Percentiles rank a stretch among this genome's conserved stretches.
phyloP scores from a whole-genome alignment of 2,329 filamentous ascomycete species.

The Taxawa tesnikishii region DNA sequence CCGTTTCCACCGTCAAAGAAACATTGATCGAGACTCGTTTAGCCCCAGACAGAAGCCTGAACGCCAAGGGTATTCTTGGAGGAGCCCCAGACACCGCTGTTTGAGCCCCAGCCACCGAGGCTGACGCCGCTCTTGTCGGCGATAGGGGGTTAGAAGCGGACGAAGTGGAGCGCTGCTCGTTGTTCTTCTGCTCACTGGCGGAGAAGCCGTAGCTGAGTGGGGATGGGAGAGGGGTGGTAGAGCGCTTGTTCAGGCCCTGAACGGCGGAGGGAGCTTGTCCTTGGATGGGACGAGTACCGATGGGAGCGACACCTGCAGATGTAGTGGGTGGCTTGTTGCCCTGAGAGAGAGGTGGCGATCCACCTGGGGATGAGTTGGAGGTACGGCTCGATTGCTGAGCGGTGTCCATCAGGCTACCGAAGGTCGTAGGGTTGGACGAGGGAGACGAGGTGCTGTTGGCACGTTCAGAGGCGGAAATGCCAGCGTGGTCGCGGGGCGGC shows the following conservation, averaged over 20 bases:
- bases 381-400: constrained; percentile 57
- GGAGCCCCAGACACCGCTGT: constrained; percentile 73
- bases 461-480: constrained; percentile 28
- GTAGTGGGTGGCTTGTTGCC: constrained; percentile 40
- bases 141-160: constrained; percentile 44
- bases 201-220: constrained; percentile 66
- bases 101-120: constrained; percentile 60
- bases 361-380: constrained; percentile 74
- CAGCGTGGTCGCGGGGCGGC: constrained; percentile 31
- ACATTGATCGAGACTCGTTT: constrained; percentile 22
- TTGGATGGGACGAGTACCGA: constrained; percentile 86
- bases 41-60: constrained; percentile 92
- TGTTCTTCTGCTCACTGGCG: constrained; percentile 39
- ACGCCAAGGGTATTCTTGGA: constrained; percentile 65
- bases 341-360: constrained; percentile 57
- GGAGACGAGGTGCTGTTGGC: constrained; percentile 81
- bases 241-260: constrained; percentile 57
- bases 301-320: constrained; percentile 66
- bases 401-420: constrained; percentile 33
- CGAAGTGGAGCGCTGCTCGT: constrained; percentile 39
- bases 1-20: too few species aligned
- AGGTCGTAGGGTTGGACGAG: constrained; percentile 48
- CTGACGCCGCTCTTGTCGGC: constrained; percentile 30
- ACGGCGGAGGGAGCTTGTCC: too few species aligned
- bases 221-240: constrained; percentile 85